A percentile compares a stretch with the other conserved stretches of the same genome.
Evolutionary conservation across 768 basidiomycete species (phyloP).

Genomic region (Podaxis sp.): DNA sequence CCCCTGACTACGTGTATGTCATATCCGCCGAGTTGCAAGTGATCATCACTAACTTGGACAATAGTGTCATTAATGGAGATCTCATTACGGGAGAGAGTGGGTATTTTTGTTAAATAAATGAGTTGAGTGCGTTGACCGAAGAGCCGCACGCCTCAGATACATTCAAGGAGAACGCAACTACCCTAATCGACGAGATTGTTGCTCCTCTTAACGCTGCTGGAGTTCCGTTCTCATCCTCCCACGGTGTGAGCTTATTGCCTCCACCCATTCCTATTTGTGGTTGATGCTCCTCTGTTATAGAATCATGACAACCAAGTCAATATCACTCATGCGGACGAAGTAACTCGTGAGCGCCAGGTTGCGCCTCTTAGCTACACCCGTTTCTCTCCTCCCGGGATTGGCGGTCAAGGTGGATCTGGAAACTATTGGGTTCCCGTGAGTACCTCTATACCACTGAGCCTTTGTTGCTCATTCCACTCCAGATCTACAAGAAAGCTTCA

Average conservation of each 20-base stretch:
- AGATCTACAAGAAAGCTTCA: conserved; percentile 32
- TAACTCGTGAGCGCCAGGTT: conserved; percentile 52
- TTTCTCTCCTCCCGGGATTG: conserved; percentile 52
- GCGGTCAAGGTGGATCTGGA: conserved; percentile 58
- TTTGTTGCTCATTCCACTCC: background rate
- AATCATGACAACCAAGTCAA: conserved; percentile 74
- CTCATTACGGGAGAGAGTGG: conserved; percentile 68
- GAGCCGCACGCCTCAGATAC: conserved; percentile 39
- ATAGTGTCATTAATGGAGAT: conserved; percentile 68
- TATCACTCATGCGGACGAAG: conserved; percentile 67
- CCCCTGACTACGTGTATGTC: conserved; percentile 66
- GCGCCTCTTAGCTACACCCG: conserved; percentile 64
- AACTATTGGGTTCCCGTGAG: conserved; percentile 76
- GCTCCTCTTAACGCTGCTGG: conserved; percentile 50
- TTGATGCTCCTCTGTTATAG: conserved; percentile 25
- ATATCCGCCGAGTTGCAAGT: background rate
- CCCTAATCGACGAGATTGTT: conserved; percentile 59
- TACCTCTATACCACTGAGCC: background rate
- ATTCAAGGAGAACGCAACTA: conserved; percentile 62
- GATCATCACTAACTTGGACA: background rate
- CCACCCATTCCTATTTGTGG: background rate
- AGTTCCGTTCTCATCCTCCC: conserved; percentile 64
- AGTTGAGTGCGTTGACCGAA: background rate
- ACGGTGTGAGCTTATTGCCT: conserved; percentile 45
- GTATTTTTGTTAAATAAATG: conserved; percentile 7